These are phyloP conservation scores for Nicotiana sylvestris DNA, from an alignment of 257 asterid species.

Conservation along the genomic window DNA sequence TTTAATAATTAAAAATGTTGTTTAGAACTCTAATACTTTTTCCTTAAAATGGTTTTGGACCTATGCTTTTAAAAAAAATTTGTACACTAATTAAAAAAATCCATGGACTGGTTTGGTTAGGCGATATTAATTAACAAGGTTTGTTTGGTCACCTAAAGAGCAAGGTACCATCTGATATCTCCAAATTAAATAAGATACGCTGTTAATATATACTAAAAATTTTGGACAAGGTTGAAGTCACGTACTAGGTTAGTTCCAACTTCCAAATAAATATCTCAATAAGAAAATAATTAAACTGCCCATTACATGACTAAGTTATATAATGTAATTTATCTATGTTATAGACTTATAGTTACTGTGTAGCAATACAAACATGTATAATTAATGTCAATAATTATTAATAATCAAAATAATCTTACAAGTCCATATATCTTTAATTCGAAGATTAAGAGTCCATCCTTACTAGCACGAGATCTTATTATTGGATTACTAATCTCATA, in stretches of 20 bases:
- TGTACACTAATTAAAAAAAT: background rate
- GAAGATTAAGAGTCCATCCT: background rate
- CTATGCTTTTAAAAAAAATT: background rate
- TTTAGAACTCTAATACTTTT: background rate
- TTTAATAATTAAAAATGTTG: background rate
- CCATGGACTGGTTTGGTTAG: background rate
- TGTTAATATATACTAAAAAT: background rate
- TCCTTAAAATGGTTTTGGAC: background rate
- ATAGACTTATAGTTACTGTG: background rate
- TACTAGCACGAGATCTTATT: background rate
- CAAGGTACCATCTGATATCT: background rate
- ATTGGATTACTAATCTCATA: background rate
- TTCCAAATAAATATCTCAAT: slow-evolving; percentile 4
- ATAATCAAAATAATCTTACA: background rate
- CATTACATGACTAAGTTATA: background rate
- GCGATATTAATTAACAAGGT: background rate
- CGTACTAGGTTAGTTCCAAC: slow-evolving; percentile 9
- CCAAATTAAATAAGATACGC: background rate
- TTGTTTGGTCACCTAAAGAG: background rate
- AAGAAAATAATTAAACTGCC: background rate
- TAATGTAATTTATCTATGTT: background rate
- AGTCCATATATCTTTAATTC: background rate
- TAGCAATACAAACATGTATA: too few species aligned
- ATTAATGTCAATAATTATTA: background rate
- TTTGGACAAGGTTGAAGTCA: background rate